Base-by-base conservation (phyloP, 768 basidiomycete species). In the Clitopilus passeckerianus region DNA sequence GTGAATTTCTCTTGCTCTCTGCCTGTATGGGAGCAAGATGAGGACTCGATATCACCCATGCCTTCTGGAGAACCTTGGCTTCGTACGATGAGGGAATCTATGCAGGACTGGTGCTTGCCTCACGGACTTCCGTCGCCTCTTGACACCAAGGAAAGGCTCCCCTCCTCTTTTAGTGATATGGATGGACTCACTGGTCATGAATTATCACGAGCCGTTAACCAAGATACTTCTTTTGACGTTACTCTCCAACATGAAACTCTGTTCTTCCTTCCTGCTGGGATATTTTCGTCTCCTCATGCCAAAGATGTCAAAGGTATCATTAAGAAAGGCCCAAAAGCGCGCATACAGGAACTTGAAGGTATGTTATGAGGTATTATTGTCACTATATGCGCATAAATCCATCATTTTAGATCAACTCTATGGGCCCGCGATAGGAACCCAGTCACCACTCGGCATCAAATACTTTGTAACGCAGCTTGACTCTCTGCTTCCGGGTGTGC, bases 181-280 rank as follows among this genome's bases (percentile, higher is more conserved):
- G 64, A 64, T 8, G 79, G 77, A 3, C 72, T 79, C 15, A 62
- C 76, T 15, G 78, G 77, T 61, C 74, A 78, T 59, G 75, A 73
- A 30, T 75, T 73, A 59, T 85, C 84, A n/a, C 53, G 68, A 53
- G 68, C 70, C 15, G 76, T 74, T 22, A 67, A 73, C 34, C 75
- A 80, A 61, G 75, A 79, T 27, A 76, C 72, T 57, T 80, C 79
- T 37, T 81, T 80, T 60, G 77, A 80, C 41, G 64, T 81, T 56
- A 75, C 68, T 55, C 65, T 78, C 52, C 72, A 69, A 46, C 70
- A 67, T 46, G 74, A 80, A 56, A 71, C 61, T 22, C 68, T 80
- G 34, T 64, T 54, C 18, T 71, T 66, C 55, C 62, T 57, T 15
- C 35, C 34, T 27, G 41, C 37, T 44, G 23, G 20, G 33, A 20